Evolutionary conservation across 2,329 filamentous ascomycete species (phyloP), one percentile per base, ranked within the genome.

Genomic region (Hypomyces perniciosus): DNA sequence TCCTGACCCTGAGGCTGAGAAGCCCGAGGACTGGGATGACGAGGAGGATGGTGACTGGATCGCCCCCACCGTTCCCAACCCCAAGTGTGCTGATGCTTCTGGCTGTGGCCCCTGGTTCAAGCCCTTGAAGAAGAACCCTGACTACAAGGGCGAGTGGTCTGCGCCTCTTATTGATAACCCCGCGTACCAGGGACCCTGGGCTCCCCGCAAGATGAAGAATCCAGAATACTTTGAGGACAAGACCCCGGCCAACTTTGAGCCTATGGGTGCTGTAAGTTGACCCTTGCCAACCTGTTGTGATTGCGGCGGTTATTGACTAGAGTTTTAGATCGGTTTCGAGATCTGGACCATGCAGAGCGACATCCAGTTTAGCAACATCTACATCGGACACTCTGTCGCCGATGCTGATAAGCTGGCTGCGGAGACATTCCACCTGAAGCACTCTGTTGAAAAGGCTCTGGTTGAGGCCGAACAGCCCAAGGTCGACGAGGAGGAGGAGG

Each of bases 311-410:
- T 27, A 26, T 6, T 37, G 47, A 57, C 61, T 65, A 20, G 20
- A 54, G 26, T 34, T 43, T 20, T 65, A 90, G 87, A 91, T 97
- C 75, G 93, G 93, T 63, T 97, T 97, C 66, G 93, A 99, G 75
- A 92, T 99, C 76, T 99, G 93, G 93, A 97, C 93, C 65, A 99
- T 99, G 93, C 92, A 96, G 76, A 95, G 85, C 71, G 88, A 96
- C 68, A 97, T 99, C 63, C 86, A 96, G 65, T 97, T 99, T 65
- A 90, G 97, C 83, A 99, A 99, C 85, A 95, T 99, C 79, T 99
- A 97, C 83, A 90, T 99, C 69, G 93, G 93, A 57, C 93, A 99
- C 84, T 97, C 92, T 20, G 71, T 93, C 61, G 90, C 90, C 67
- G 93, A 99, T 61, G 93, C 93, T 56, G 84, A 87, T 72, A 87